Percentiles rank a stretch among this genome's conserved stretches.
Conservation (phyloP, 257 asterid genomes). For the Jaltomata sinuosa region DNA sequence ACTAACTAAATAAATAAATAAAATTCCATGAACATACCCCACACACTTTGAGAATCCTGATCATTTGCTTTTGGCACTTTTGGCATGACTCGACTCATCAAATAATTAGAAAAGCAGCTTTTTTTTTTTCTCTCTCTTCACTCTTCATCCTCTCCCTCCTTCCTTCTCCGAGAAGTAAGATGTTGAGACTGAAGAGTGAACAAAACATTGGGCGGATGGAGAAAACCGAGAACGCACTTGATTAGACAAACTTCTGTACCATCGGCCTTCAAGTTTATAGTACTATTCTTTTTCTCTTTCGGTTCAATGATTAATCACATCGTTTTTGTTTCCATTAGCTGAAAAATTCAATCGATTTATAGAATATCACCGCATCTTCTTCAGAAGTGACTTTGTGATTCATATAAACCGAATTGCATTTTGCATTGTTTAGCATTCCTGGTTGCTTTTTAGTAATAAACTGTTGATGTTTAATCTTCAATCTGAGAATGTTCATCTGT, state of each 20-base stretch:
- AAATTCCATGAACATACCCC: too few relatives aligned
- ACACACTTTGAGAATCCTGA: not conserved
- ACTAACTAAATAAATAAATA: too few relatives aligned
- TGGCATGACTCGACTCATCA: not conserved
- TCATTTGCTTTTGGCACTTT: not conserved
- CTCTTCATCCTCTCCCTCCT: not conserved
- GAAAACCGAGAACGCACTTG: not conserved
- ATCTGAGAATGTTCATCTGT: not conserved
- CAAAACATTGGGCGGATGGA: too few relatives aligned
- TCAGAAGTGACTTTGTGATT: not conserved
- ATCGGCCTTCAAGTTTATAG: not conserved
- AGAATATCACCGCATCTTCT: not conserved
- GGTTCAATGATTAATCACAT: not conserved
- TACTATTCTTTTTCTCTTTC: not conserved
- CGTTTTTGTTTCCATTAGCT: not conserved
- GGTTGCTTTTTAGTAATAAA: too few relatives aligned
- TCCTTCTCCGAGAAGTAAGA: slow-evolving; percentile 19
- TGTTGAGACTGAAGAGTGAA: not conserved
- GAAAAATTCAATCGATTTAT: not conserved
- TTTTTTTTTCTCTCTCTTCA: not conserved
- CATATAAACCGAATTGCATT: not conserved
- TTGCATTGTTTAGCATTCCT: not conserved
- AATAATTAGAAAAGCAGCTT: not conserved
- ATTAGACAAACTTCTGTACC: not conserved
- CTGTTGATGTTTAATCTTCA: not conserved